Base-by-base conservation (phyloP, 192 early-diverging fungal species). In the Coemansia sp. region DNA sequence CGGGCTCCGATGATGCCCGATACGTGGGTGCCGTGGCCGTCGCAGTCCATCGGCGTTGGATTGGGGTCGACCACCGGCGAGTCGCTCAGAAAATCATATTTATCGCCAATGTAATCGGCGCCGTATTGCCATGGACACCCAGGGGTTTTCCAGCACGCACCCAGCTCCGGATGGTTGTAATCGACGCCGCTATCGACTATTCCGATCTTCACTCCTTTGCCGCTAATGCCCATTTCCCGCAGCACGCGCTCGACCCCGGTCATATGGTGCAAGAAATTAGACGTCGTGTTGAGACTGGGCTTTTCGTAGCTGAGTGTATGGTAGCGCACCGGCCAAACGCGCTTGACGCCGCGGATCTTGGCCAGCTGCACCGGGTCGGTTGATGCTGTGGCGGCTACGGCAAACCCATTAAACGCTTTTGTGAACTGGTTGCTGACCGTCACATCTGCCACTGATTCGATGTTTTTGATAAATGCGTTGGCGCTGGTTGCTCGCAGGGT, bases 21-120 rank as follows among this genome's bases (percentile, higher is more conserved):
- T 1, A 92, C 86, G 45, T 89, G 88, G 3, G 88, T 89, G 20
- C 88, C 89, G 68, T 90, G 90, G 30, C 90, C 89, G 48, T 65
- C 67, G 63, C 90, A 89, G 32, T 79, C 77, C 68, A 71, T 70
- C 4, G 77, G 77, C 10, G 64, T 63, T 64, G 85, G 81, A 33
- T 84, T 69, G 3, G 90, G 89, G 17, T 87, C 81, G 20, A 70
- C 67, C 2, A 79, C 60, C 10, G 80, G 71, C 34, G 72, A 67
- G 5, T 71, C 57, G 17, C 56, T 49, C 34, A 48, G 48, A 20
- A 18, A 42, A 63, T 70, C 54, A 54, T 77, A 87, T 0, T 65
- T 60, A 64, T 89, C 82, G 17, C 89, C 90, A 2, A 91, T 83
- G 73, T 89, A 80, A 71, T 92, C 88, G 50, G 83, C 69, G 59